Evolutionary conservation across 768 basidiomycete genomes (phyloP), one percentile per base, ranked within the genome.

Genomic region (Phlebiopsis flavidoalba): DNA sequence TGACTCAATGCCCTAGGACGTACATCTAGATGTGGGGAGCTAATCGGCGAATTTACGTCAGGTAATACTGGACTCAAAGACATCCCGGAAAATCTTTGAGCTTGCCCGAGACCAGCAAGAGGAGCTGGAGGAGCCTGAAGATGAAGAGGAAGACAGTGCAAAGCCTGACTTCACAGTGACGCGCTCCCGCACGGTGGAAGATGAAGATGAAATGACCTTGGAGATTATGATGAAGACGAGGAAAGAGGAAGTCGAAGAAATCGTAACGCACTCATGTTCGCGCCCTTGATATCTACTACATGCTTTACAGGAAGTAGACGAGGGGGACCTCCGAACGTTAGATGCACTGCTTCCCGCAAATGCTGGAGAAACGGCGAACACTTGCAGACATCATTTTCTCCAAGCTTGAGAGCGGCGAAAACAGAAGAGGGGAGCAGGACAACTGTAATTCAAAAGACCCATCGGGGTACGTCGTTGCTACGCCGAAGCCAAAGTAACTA

Each of bases 371-470:
- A 71, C 84, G 92, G 49, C 83, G 84, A 72, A 98, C 96, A 2
- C 77, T 99, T 33, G 97, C 97, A 33, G 97, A 99, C 71, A 80
- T 98, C n/a, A 99, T 98, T 61, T 93, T 99, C 70, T 83, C 91
- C 24, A 98, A 98, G 75, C 79, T 99, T 22, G 89, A 95, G 60
- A 82, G 80, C 59, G 80, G 77, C 12, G 85, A 87, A n/a, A 63
- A 19, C 35, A 24, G 54, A 55, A 36, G 72, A 79, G 4, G n/a
- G n/a, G 77, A 77, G 49, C 77, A 81, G n/a, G 43, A 72, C 83
- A 8, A 79, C 82, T 10, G 76, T 81, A 31, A 84, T 86, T 58
- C 81, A 82, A 70, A 85, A 84, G 66, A 80, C 83, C 8, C 78
- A 80, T 26, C 85, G 82, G 80, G 84, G 86, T 73, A 36, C 15